These are phyloP conservation scores for Lupinus albus DNA, from an alignment of 306 rosid species.

Conservation along the genomic window DNA sequence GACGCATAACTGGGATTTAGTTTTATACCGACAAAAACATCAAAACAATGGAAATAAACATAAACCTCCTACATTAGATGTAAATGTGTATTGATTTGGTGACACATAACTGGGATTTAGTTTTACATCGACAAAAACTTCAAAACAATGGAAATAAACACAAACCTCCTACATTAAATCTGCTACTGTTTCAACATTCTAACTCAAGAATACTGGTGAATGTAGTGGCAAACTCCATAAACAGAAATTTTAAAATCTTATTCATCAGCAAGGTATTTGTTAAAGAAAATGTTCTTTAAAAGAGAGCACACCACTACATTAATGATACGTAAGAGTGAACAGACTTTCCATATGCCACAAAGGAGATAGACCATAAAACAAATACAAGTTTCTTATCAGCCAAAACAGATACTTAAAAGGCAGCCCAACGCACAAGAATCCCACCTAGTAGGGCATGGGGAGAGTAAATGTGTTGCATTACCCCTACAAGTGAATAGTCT, in stretches of 20 bases:
- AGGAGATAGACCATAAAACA: not conserved
- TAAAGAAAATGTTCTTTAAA: not conserved
- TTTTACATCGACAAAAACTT: slow-evolving; percentile 7
- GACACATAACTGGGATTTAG: slow-evolving; percentile 22
- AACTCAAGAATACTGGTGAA: slow-evolving; percentile 14
- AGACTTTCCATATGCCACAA: not conserved
- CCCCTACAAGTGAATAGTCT: too few relatives aligned
- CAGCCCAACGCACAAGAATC: too few relatives aligned
- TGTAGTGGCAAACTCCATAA: slow-evolving; percentile 11
- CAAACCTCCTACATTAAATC: slow-evolving; percentile 35
- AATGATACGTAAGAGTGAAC: too few relatives aligned
- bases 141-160: slow-evolving; percentile 20
- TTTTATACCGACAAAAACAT: slow-evolving; percentile 7
- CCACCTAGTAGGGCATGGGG: too few relatives aligned
- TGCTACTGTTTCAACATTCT: slow-evolving; percentile 11
- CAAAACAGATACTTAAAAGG: too few relatives aligned
- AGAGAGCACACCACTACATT: not conserved
- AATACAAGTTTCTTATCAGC: not conserved
- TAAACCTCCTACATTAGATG: too few relatives aligned
- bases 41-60: slow-evolving; percentile 20
- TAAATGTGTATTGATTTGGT: slow-evolving; percentile 17
- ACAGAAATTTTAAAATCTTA: not conserved
- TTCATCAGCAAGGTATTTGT: slow-evolving; percentile 16
- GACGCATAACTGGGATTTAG: slow-evolving; percentile 22
- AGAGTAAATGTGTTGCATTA: too few relatives aligned